A percentile compares a stretch with the other conserved stretches of the same genome.
Evolutionary conservation across 139 green algal genomes (phyloP).

Genomic region (Desmodesmus armatus): DNA sequence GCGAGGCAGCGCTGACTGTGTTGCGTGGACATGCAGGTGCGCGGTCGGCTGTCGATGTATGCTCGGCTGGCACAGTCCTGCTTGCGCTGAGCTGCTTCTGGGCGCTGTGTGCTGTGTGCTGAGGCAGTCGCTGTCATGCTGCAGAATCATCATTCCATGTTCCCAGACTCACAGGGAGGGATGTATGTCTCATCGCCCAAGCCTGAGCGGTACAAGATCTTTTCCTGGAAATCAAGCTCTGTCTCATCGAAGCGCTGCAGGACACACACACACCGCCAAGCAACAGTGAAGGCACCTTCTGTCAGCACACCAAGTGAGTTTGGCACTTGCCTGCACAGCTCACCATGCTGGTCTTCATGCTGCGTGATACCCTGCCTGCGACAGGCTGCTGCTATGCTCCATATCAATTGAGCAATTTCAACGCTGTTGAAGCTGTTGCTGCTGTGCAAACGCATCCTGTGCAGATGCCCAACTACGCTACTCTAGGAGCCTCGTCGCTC

Average conservation of each 20-base stretch:
- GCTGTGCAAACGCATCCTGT: background rate
- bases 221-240: slow-evolving; percentile 92
- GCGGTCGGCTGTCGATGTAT: no score
- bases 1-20: background rate
- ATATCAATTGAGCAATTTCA: background rate
- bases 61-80: no score
- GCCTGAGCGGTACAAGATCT: slow-evolving; percentile 89
- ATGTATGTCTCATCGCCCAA: slow-evolving; percentile 89
- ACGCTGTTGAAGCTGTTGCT: background rate
- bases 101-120: background rate
- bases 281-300: no score
- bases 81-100: no score
- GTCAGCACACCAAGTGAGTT: no score
- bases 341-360: background rate
- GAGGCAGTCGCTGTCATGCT: background rate
- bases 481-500: no score
- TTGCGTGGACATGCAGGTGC: slow-evolving; percentile 10
- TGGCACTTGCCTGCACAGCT: background rate
- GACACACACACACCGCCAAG: background rate
- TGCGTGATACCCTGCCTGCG: background rate
- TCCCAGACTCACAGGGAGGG: slow-evolving; percentile 55
- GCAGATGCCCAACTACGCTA: background rate
- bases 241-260: slow-evolving; percentile 78
- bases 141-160: no score
- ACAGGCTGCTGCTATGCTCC: background rate